Evolutionary conservation across 768 basidiomycete genomes (phyloP).

Genomic region (Boletus rex-veris): DNA sequence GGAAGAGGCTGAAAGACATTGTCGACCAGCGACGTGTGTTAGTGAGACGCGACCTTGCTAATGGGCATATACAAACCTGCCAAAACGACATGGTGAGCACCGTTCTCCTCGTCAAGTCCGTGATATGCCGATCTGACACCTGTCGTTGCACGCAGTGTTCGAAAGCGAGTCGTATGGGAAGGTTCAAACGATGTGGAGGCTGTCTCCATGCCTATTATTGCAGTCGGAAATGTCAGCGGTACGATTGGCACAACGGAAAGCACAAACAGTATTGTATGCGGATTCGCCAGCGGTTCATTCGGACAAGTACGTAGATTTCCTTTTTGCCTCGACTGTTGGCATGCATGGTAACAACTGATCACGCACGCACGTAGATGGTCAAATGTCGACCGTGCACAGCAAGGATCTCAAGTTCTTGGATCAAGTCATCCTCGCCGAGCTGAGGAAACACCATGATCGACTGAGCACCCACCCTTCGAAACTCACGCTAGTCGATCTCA

Average conservation of each 20-base stretch:
- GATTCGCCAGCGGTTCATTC: slow-evolving; percentile 19
- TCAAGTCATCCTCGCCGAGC: slow-evolving; percentile 23
- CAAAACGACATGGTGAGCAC: slow-evolving; percentile 22
- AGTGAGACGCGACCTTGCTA: slow-evolving; percentile 14
- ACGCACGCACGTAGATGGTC: slow-evolving; percentile 11
- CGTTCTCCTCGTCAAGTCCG: neutral
- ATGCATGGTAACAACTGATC: neutral
- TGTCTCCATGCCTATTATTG: slow-evolving; percentile 32
- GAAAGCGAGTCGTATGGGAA: slow-evolving; percentile 12
- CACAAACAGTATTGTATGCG: slow-evolving; percentile 27
- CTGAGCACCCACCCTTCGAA: slow-evolving; percentile 14
- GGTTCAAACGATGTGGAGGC: slow-evolving; percentile 26
- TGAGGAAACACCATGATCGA: slow-evolving; percentile 17
- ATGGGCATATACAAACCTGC: slow-evolving; percentile 24
- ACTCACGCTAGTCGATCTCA: slow-evolving; percentile 25
- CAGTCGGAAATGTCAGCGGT: slow-evolving; percentile 23
- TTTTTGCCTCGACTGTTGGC: neutral
- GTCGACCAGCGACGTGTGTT: slow-evolving; percentile 20
- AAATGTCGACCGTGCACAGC: slow-evolving; percentile 21
- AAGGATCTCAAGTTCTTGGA: slow-evolving; percentile 30
- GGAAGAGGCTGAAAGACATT: slow-evolving; percentile 17
- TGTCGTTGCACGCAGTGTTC: slow-evolving; percentile 15
- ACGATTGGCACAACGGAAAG: slow-evolving; percentile 26
- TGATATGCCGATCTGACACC: neutral
- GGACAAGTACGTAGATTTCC: slow-evolving; percentile 11